Percentiles rank a stretch among this genome's conserved stretches.
phyloP scores from a whole-genome alignment of 2,329 filamentous ascomycete species.

The Byssothecium circinans region DNA sequence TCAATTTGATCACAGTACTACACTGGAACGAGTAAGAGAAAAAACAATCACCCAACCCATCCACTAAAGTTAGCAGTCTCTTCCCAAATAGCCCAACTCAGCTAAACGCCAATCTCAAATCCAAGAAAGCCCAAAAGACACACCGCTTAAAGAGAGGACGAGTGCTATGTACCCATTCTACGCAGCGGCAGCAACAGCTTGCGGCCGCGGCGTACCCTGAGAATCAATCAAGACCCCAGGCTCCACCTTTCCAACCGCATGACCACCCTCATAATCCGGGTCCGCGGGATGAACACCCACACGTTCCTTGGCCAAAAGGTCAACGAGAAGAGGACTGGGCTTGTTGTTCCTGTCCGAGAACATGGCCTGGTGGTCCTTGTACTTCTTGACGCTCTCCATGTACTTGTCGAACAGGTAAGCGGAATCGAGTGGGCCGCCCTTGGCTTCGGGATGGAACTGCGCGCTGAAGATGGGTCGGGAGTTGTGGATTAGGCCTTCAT shows the following conservation, averaged over 20 bases:
- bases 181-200: conserved; percentile 38
- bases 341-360: conserved; percentile 80
- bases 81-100: background rate
- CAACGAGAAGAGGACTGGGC: conserved; percentile 83
- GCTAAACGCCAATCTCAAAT: conserved; percentile 3
- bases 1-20: no score
- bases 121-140: conserved; percentile 2
- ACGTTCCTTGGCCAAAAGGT: conserved; percentile 90
- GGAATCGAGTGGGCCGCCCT: conserved; percentile 94
- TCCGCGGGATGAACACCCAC: conserved; percentile 70
- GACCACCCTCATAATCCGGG: conserved; percentile 35
- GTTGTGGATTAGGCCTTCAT: conserved; percentile 97
- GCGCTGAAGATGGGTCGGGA: conserved; percentile 96
- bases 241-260: conserved; percentile 30
- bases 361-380: conserved; percentile 79
- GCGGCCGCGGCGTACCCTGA: conserved; percentile 33
- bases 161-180: conserved; percentile 16
- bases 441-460: conserved; percentile 98
- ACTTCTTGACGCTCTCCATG: conserved; percentile 82
- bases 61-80: no score
- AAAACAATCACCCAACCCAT: background rate
- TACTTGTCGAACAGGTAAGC: conserved; percentile 97
- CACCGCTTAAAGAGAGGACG: no score
- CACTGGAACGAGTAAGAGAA: no score
- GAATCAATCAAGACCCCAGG: conserved; percentile 32